A percentile compares a stretch with the other conserved stretches of the same genome.
Conservation (phyloP, 148 eudicot genomes). For the Dysphania ambrosioides region DNA sequence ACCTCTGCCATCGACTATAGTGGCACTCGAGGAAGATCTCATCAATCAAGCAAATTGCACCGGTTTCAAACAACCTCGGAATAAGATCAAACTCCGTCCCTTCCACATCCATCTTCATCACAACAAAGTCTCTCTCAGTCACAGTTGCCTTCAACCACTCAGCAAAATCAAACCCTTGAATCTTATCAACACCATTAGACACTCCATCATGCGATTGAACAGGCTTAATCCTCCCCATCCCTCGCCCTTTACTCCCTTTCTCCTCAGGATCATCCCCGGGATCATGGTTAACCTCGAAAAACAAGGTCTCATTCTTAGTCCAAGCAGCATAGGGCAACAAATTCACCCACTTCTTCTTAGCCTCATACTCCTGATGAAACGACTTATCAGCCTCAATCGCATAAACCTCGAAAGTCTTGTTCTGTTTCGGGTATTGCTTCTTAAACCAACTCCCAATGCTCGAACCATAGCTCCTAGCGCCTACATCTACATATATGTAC, state of each 20-base stretch:
- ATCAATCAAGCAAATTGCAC: slow-evolving; percentile 91
- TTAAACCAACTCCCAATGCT: slow-evolving; percentile 93
- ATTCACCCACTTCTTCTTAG: slow-evolving; percentile 66
- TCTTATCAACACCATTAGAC: slow-evolving; percentile 46
- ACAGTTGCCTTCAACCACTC: slow-evolving; percentile 81
- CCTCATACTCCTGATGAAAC: slow-evolving; percentile 62
- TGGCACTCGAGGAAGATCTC: slow-evolving; percentile 95
- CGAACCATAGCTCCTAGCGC: slow-evolving; percentile 93
- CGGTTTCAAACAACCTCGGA: slow-evolving; percentile 77
- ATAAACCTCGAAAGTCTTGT: slow-evolving; percentile 75
- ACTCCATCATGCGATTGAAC: slow-evolving; percentile 41
- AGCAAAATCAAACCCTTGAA: slow-evolving; percentile 85
- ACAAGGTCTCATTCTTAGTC: slow-evolving; percentile 83
- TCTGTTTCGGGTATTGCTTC: slow-evolving; percentile 92
- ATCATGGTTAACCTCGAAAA: slow-evolving; percentile 79
- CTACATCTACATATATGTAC: slow-evolving; percentile 88
- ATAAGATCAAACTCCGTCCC: slow-evolving; percentile 90
- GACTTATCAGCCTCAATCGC: slow-evolving; percentile 90
- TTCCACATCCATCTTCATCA: slow-evolving; percentile 98
- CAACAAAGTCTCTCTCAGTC: slow-evolving; percentile 70
- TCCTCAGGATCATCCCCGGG: slow-evolving; percentile 57
- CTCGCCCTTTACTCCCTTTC: slow-evolving; percentile 52
- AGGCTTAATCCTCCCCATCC: slow-evolving; percentile 86
- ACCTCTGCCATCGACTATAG: slow-evolving; percentile 91
- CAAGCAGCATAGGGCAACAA: slow-evolving; percentile 91